Percentiles rank a stretch among this genome's conserved stretches.
Conservation (phyloP, 805 yeast genomes). For the Nakazawaea peltata region DNA sequence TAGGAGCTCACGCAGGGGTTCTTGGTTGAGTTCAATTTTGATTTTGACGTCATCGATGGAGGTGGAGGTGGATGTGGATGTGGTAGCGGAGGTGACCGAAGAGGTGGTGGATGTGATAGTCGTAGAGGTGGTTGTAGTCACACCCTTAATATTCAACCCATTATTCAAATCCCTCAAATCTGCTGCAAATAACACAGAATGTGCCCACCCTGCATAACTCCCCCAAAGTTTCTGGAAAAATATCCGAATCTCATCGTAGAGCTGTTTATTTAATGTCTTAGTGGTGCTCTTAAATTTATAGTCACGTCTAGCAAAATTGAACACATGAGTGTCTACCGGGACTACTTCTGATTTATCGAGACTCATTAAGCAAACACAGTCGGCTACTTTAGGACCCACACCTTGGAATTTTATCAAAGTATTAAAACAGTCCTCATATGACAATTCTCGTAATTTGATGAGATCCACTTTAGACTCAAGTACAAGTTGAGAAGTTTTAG, state of each 20-base stretch:
- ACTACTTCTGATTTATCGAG: conserved; percentile 80
- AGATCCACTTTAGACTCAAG: conserved; percentile 27
- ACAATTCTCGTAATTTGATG: conserved; percentile 33
- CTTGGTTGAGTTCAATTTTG: too few relatives aligned
- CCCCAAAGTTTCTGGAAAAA: conserved; percentile 75
- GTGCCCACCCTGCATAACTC: conserved; percentile 97
- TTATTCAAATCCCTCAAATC: conserved; percentile 68
- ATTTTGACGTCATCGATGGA: too few relatives aligned
- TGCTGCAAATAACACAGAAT: conserved; percentile 84
- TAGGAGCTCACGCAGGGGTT: too few relatives aligned
- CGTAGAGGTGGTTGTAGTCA: background rate
- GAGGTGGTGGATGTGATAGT: background rate
- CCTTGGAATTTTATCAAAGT: conserved; percentile 65
- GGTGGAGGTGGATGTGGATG: too few relatives aligned
- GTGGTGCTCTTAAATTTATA: conserved; percentile 45
- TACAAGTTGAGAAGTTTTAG: conserved; percentile 62
- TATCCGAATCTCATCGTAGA: conserved; percentile 48
- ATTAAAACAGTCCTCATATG: conserved; percentile 46
- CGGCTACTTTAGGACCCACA: conserved; percentile 98
- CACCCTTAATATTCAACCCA: conserved; percentile 37
- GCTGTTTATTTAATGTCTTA: conserved; percentile 39
- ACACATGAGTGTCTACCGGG: conserved; percentile 94
- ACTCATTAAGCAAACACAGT: conserved; percentile 90
- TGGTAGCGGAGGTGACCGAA: too few relatives aligned
- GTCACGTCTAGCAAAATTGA: conserved; percentile 79